phyloP scores from a whole-genome alignment of 345 rosid genomes.

The Clausena lansium region DNA sequence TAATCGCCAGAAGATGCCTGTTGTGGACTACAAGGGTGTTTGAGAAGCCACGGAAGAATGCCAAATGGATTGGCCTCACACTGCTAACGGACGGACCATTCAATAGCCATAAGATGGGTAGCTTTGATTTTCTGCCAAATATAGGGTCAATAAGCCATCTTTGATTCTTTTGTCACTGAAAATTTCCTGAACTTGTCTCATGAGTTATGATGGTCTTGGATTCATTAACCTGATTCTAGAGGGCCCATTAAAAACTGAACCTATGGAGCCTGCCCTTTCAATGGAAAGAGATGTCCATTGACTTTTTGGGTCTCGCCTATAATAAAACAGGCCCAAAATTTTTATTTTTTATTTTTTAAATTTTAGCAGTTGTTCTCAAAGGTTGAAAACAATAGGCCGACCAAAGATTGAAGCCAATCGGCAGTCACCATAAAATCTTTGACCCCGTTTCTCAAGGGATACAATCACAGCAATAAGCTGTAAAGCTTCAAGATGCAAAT shows the following conservation, averaged over 20 bases:
- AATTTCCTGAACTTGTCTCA: not conserved
- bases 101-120: slow-evolving; percentile 13
- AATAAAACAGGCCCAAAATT: not conserved
- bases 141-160: not conserved
- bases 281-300: not conserved
- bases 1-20: too few relatives aligned
- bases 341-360: too few relatives aligned
- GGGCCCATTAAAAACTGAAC: not conserved
- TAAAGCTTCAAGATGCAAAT: not conserved
- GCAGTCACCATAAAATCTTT: not conserved
- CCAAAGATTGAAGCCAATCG: not conserved
- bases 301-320: not conserved
- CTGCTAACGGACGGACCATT: too few relatives aligned
- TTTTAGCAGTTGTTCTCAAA: not conserved
- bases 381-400: not conserved
- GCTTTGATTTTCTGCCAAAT: too few relatives aligned
- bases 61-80: too few relatives aligned
- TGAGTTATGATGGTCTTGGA: not conserved
- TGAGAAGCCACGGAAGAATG: too few relatives aligned
- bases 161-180: not conserved
- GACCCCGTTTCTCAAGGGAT: slow-evolving; percentile 13
- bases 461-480: not conserved
- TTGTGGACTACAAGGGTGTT: too few relatives aligned
- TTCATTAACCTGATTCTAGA: not conserved
- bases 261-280: not conserved